phyloP scores from a whole-genome alignment of 2,329 filamentous ascomycete species.

The Curvularia sp. region DNA sequence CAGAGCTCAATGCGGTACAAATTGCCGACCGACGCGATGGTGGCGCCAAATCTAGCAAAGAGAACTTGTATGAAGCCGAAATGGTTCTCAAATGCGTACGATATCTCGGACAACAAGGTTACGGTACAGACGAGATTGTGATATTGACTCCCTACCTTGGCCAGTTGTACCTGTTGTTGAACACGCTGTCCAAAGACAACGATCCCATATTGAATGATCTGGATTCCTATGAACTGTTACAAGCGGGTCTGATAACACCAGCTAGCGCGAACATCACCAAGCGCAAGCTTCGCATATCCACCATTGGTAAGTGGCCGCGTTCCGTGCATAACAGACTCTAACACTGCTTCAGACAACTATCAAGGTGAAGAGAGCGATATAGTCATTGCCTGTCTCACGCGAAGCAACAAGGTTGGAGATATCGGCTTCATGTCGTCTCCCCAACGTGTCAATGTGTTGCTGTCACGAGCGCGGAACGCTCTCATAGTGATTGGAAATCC shows the following conservation, averaged over 20 bases:
- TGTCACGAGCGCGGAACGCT: slow-evolving; percentile 70
- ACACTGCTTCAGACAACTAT: slow-evolving; percentile 68
- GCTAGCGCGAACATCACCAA: slow-evolving; percentile 62
- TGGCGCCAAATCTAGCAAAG: slow-evolving; percentile 61
- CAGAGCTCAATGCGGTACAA: slow-evolving; percentile 57
- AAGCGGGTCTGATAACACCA: slow-evolving; percentile 66
- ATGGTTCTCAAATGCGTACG: slow-evolving; percentile 71
- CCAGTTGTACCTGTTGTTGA: slow-evolving; percentile 66
- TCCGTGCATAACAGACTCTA: background rate
- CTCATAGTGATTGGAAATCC: slow-evolving; percentile 76
- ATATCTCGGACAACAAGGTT: slow-evolving; percentile 76
- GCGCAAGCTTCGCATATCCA: slow-evolving; percentile 67
- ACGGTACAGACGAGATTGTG: slow-evolving; percentile 69
- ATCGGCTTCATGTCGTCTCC: slow-evolving; percentile 74
- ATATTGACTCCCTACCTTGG: slow-evolving; percentile 77
- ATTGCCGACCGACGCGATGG: slow-evolving; percentile 62
- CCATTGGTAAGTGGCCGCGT: slow-evolving; percentile 65
- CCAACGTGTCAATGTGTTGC: slow-evolving; percentile 72
- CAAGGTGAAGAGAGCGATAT: slow-evolving; percentile 80
- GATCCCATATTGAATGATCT: slow-evolving; percentile 74
- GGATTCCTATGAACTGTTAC: slow-evolving; percentile 68
- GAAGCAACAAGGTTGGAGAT: slow-evolving; percentile 68
- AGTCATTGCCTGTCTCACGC: slow-evolving; percentile 70
- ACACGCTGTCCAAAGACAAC: slow-evolving; percentile 62
- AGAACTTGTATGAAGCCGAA: slow-evolving; percentile 69